phyloP scores from a whole-genome alignment of 2,329 filamentous ascomycete genomes.

The Pleurostoma richardsiae region DNA sequence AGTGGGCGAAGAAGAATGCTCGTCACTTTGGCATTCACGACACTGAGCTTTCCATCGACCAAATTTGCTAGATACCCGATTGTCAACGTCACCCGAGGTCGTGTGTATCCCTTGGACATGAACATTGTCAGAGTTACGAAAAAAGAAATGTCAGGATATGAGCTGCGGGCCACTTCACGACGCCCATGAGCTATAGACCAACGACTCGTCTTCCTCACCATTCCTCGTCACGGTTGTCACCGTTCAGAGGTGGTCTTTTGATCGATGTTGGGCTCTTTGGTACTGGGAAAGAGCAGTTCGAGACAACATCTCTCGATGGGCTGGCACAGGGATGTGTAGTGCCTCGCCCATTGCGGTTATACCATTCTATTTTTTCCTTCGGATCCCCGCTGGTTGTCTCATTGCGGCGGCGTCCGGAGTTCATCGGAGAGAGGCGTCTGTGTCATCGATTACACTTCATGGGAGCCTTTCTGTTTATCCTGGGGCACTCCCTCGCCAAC shows the following conservation, averaged over 20 bases:
- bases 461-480: conserved; percentile 1
- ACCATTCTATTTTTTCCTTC: conserved; percentile 3
- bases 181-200: conserved; percentile 6
- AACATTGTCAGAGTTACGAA: not conserved
- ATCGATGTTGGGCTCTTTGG: too few relatives aligned
- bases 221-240: not conserved
- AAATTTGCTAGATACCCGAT: conserved; percentile 22
- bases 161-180: conserved; percentile 5
- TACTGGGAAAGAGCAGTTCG: too few relatives aligned
- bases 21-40: conserved; percentile 49
- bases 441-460: conserved; percentile 3
- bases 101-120: too few relatives aligned
- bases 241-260: not conserved
- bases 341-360: not conserved
- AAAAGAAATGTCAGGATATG: conserved; percentile 4
- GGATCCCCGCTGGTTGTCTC: conserved; percentile 10
- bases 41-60: conserved; percentile 43
- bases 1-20: conserved; percentile 86
- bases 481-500: conserved; percentile 1
- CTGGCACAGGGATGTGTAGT: too few relatives aligned
- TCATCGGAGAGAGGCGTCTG: conserved; percentile 4
- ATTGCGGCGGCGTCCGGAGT: conserved; percentile 12
- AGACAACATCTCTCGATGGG: conserved; percentile 1
- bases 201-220: not conserved
- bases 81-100: conserved; percentile 17